A percentile compares a stretch with the other conserved stretches of the same genome.
Evolutionary conservation across 2,329 filamentous ascomycete genomes (phyloP).

Genomic region (Verticillium alfalfae): DNA sequence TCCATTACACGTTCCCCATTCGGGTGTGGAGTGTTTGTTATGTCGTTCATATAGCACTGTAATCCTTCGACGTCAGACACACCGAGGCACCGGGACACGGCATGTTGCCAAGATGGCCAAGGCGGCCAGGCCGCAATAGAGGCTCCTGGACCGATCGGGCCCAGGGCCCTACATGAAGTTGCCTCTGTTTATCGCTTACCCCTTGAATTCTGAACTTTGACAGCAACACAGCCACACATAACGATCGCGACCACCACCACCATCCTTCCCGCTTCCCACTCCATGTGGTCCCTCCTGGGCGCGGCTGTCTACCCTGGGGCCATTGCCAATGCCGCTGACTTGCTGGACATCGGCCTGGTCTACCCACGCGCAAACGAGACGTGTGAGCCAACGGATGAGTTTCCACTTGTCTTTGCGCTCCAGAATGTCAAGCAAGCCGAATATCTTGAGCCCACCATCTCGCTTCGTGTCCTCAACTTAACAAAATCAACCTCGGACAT

Average conservation of each 20-base stretch:
- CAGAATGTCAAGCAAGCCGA: constrained; percentile 15
- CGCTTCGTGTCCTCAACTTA: constrained; percentile 2
- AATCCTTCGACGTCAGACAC: not conserved
- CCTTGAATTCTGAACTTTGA: not conserved
- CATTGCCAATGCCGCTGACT: constrained; percentile 5
- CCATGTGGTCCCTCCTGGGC: constrained; percentile 4
- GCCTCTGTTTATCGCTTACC: not conserved
- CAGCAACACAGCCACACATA: not conserved
- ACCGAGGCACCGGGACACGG: not conserved
- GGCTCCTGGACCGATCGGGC: not conserved
- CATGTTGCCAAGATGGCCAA: not conserved
- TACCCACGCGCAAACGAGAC: constrained; percentile 23
- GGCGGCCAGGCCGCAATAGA: not conserved
- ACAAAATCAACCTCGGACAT: constrained; percentile 1
- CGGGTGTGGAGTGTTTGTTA: not conserved
- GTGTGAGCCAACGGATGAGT: constrained; percentile 15
- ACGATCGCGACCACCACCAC: not conserved
- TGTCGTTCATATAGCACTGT: not conserved
- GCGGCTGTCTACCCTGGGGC: constrained; percentile 5
- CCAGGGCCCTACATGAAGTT: too few relatives aligned
- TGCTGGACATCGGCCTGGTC: constrained; percentile 19
- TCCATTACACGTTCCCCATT: not conserved
- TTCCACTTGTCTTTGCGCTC: constrained; percentile 21
- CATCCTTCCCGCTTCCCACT: not conserved
- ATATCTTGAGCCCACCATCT: constrained; percentile 7